A percentile compares a stretch with the other conserved stretches of the same genome.
Evolutionary conservation across 352 stramenopile genomes (phyloP).

Genomic region (Aphanomyces astaci): DNA sequence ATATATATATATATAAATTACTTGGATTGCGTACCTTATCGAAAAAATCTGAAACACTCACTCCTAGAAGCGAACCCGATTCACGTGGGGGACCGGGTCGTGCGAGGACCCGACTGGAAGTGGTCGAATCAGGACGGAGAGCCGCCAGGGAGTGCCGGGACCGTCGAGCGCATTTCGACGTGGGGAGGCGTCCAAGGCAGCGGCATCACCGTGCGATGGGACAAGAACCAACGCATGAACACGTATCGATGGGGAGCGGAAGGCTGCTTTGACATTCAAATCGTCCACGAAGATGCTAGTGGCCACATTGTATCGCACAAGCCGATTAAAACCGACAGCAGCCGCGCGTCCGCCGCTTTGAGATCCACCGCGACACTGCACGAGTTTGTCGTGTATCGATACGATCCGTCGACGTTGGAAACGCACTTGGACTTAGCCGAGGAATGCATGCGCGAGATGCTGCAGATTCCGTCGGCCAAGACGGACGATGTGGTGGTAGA

Average conservation of each 20-base stretch:
- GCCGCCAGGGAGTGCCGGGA: constrained; percentile 47
- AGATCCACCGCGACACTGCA: constrained; percentile 31
- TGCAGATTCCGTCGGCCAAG: constrained; percentile 31
- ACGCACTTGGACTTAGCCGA: constrained; percentile 47
- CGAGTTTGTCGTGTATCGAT: constrained; percentile 54
- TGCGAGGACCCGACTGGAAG: constrained; percentile 72
- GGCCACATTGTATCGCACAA: constrained; percentile 41
- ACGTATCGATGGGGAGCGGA: constrained; percentile 75
- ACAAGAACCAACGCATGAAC: constrained; percentile 77
- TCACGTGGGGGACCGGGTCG: constrained; percentile 54
- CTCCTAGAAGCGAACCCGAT: constrained; percentile 28
- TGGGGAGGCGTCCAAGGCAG: constrained; percentile 70
- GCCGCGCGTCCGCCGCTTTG: constrained; percentile 25
- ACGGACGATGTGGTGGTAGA: too few relatives aligned
- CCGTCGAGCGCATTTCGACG: constrained; percentile 65
- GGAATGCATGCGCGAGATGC: constrained; percentile 44
- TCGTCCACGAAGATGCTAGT: constrained; percentile 47
- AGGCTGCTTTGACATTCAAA: constrained; percentile 63
- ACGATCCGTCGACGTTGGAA: constrained; percentile 40
- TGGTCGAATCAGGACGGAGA: constrained; percentile 73
- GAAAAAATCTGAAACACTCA: too few relatives aligned
- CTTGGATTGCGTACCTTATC: too few relatives aligned
- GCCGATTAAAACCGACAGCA: constrained; percentile 32
- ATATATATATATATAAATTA: too few relatives aligned
- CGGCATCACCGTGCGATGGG: constrained; percentile 70